Conservation (phyloP, 164 flowering plant genomes). For the Cinnamomum chago region DNA sequence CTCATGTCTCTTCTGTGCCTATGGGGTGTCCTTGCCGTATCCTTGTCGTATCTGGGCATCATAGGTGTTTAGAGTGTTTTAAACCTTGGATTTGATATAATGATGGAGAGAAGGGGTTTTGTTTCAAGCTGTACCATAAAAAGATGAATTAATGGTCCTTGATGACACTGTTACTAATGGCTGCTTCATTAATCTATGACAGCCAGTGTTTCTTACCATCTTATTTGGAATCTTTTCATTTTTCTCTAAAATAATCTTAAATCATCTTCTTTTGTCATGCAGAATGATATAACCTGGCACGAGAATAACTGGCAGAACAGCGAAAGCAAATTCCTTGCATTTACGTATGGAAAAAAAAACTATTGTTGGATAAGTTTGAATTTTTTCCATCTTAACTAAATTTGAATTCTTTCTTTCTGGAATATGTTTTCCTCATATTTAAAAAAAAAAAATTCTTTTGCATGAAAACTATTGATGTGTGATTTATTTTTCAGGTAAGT, state of each 20-base stretch:
- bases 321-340: slow-evolving; percentile 92
- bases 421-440: background rate
- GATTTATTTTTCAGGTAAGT: background rate
- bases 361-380: background rate
- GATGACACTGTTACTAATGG: too few species aligned
- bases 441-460: background rate
- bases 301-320: slow-evolving; percentile 90
- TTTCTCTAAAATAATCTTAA: background rate
- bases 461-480: background rate
- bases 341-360: slow-evolving; percentile 57
- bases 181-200: too few species aligned
- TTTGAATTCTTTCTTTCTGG: background rate
- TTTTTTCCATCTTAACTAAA: background rate
- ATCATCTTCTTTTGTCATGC: slow-evolving; percentile 14
- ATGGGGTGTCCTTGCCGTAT: too few species aligned
- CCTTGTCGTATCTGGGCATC: too few species aligned
- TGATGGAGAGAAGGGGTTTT: too few species aligned
- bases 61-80: too few species aligned
- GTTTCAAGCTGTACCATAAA: too few species aligned
- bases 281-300: slow-evolving; percentile 92
- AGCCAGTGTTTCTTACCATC: too few species aligned
- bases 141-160: too few species aligned
- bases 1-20: too few species aligned
- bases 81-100: too few species aligned
- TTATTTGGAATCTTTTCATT: too few species aligned